Evolutionary conservation across 352 stramenopile genomes (phyloP).

Genomic region (Peronospora tabacina): DNA sequence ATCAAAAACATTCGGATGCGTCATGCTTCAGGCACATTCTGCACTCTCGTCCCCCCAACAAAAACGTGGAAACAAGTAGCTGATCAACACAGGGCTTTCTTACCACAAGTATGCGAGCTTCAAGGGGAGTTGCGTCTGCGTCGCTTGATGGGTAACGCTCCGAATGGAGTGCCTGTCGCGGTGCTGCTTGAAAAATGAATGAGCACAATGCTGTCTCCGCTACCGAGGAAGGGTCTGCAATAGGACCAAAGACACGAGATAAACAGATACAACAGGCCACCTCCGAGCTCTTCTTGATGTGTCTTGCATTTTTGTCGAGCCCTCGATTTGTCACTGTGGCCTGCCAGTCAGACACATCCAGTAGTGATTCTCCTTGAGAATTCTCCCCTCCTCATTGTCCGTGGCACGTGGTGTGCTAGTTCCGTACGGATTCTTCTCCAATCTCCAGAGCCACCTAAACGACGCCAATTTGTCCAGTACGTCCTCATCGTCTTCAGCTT

Average conservation of each 20-base stretch:
- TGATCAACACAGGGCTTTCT: constrained; percentile 28
- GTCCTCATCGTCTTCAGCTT: constrained; percentile 75
- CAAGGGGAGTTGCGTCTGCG: constrained; percentile 48
- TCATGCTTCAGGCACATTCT: constrained; percentile 72
- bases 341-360: constrained; percentile 68
- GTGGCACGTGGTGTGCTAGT: constrained; percentile 42
- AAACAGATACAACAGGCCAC: constrained; percentile 1
- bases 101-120: constrained; percentile 41
- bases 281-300: constrained; percentile 9
- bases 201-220: not conserved
- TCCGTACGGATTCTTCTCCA: constrained; percentile 61
- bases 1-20: constrained; percentile 85
- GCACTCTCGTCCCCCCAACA: constrained; percentile 50
- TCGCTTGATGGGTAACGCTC: constrained; percentile 44
- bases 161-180: constrained; percentile 34
- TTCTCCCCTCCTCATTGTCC: constrained; percentile 42
- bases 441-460: constrained; percentile 56
- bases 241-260: not conserved
- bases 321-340: constrained; percentile 1
- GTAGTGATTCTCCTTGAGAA: constrained; percentile 72
- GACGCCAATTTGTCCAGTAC: constrained; percentile 47
- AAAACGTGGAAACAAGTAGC: constrained; percentile 42
- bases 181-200: constrained; percentile 37
- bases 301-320: not conserved
- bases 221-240: not conserved